Evolutionary conservation across 2,329 filamentous ascomycete species (phyloP), one percentile per base, ranked within the genome.

Genomic region (Helicocarpus griseus): DNA sequence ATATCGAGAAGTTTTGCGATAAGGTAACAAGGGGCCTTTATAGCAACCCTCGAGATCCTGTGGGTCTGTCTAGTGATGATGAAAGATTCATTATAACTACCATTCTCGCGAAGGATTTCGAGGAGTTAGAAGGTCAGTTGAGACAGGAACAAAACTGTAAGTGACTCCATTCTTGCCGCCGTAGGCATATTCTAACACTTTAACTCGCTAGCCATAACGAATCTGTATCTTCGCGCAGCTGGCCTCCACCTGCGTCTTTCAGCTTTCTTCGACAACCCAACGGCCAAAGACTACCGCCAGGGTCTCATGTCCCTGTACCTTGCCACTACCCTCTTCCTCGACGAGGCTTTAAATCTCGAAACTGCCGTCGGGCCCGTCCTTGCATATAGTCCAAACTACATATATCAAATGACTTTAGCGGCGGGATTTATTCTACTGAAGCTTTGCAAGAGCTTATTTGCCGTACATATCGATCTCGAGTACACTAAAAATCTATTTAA

Each of bases 361-460:
- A 70, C 66, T 8, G 66, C 67, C 19, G 65, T 71, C 19, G 72
- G 75, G 1, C 70, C 73, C 6, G 69, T 76, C 31, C 65, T 81
- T 9, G 72, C 72, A 53, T 77, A 81, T 53, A 76, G 76, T 17
- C 75, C 72, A 40, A 82, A 78, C 58, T 84, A 85, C 61, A 75
- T 86, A 52, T 79, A 83, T 61, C 81, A 85, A 63, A 83, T 85
- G 74, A 77, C 83, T 62, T 73, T 85, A 26, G 82, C 81, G 2
- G 80, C 77, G 14, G 80, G 79, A 2, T 83, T 83, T 57, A 79
- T 80, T 1, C 67, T 86, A 5, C 69, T 85, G 50, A 85, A 85
- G 59, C 71, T 86, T 1, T 76, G 83, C 57, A 83, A 85, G 61
- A 82, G 80, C 45, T 82, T 83, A 57, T 82, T 83, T 55, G 75